Percentiles rank a stretch among this genome's conserved stretches.
phyloP scores from a whole-genome alignment of 73 alveolate genomes.

The Uronychia setigera region DNA sequence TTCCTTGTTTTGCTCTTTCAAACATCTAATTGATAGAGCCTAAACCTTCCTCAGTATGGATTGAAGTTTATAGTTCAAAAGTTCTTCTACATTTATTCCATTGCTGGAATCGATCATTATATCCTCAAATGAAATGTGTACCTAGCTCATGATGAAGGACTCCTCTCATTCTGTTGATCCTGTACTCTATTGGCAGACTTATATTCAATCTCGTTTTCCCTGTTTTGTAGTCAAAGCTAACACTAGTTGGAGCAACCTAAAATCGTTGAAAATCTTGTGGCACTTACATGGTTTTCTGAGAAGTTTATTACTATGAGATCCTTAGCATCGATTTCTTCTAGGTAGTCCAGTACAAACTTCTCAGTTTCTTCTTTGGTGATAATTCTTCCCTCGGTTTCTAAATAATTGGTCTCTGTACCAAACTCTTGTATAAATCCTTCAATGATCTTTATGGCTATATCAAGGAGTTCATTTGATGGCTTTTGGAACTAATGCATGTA shows the following conservation, averaged over 20 bases:
- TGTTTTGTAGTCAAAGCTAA: conserved; percentile 34
- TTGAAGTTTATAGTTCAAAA: conserved; percentile 65
- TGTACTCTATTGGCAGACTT: conserved; percentile 77
- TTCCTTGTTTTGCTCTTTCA: conserved; percentile 45
- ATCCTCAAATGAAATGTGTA: conserved; percentile 80
- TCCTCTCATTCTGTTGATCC: conserved; percentile 77
- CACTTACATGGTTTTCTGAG: conserved; percentile 43
- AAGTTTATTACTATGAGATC: conserved; percentile 46
- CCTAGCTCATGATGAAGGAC: conserved; percentile 90
- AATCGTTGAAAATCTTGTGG: conserved; percentile 17
- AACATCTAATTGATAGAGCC: conserved; percentile 71
- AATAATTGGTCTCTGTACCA: conserved; percentile 30
- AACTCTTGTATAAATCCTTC: conserved; percentile 35
- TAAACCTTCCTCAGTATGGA: conserved; percentile 85
- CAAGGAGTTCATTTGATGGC: conserved; percentile 21
- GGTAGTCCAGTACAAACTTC: conserved; percentile 26
- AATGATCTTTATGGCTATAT: conserved; percentile 35
- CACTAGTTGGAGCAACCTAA: conserved; percentile 59
- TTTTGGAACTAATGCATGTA: conserved; percentile 27
- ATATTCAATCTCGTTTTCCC: conserved; percentile 55
- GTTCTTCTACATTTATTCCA: conserved; percentile 81
- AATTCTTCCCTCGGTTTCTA: conserved; percentile 39
- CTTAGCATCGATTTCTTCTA: conserved; percentile 34
- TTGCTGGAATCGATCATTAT: conserved; percentile 69
- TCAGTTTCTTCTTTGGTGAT: conserved; percentile 65